Evolutionary conservation across 331 rosid genomes (phyloP), one percentile per base, ranked within the genome.

Genomic region (Cydonia oblonga): DNA sequence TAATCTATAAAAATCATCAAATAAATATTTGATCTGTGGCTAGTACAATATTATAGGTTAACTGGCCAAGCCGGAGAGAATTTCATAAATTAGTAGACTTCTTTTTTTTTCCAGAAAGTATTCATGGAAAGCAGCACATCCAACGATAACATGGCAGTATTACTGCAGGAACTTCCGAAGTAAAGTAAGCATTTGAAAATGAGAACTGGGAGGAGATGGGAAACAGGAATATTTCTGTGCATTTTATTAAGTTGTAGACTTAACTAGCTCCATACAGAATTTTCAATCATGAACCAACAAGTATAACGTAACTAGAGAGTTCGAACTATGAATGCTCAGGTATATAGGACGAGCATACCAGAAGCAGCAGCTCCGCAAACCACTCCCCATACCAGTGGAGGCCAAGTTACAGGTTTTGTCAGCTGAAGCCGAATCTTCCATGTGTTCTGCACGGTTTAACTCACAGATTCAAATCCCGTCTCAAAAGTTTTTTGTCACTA

Each of bases 311-410:
- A 42, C 29, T 3, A 35, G 71, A 77, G 64, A 77, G 2, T 70
- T 38, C 4, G 49, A 63, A 22, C n/a, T 26, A 8, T 7, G 25
- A 10, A 11, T 61, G 32, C 8, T 33, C 65, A 2, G 35, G 23
- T n/a, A 20, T 24, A 53, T 24, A 74, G 54, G 68, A 56, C 70
- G 63, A 25, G 70, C 69, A 38, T 86, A 93, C 96, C 97, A 61
- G 98, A 93, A 69, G 98, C 97, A 77, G 97, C 97, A 76, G 98
- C 97, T 63, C 98, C 98, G 72, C 98, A 93, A 62, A 89, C 90
- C 65, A 93, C 91, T 52, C 98, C 98, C 98, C 98, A 93, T 35
- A 93, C 90, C 77, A 93, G 83, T 32, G 98, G 98, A 68, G 98
- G 97, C 98, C 98, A 93, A 72, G 98, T 91, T 64, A 93, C 96